phyloP scores from a whole-genome alignment of 139 green algal genomes.

The Chlorella ohadii region DNA sequence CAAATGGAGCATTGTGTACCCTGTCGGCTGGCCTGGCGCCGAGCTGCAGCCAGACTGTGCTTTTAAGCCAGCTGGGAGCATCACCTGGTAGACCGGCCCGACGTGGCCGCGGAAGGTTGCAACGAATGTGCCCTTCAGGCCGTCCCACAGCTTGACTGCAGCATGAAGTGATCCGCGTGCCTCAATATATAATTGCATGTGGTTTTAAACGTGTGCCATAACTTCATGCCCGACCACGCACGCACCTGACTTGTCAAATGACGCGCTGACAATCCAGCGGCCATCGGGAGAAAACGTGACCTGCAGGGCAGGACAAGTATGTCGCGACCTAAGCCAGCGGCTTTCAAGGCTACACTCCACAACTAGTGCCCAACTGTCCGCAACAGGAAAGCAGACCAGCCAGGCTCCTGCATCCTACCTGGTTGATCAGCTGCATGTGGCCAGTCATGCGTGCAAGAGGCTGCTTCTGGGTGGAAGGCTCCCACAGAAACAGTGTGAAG shows the following conservation, averaged over 20 bases:
- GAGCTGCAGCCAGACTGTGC: too few species aligned
- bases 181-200: too few species aligned
- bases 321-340: too few species aligned
- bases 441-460: constrained; percentile 91
- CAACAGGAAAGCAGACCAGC: not conserved
- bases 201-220: too few species aligned
- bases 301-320: constrained; percentile 56
- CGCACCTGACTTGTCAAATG: constrained; percentile 93
- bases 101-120: constrained; percentile 93
- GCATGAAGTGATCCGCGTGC: too few species aligned
- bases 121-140: constrained; percentile 90
- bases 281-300: constrained; percentile 97
- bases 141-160: constrained; percentile 96
- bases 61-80: too few species aligned
- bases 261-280: constrained; percentile 89
- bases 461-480: constrained; percentile 71
- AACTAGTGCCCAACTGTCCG: not conserved
- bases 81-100: constrained; percentile 94
- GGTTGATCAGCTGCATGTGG: constrained; percentile 97
- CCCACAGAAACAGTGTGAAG: constrained; percentile 98
- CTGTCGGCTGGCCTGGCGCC: too few species aligned
- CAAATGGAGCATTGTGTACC: too few species aligned
- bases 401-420: constrained; percentile 62
- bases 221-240: too few species aligned
- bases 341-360: too few species aligned